These are phyloP conservation scores for Dioscorea zingiberensis DNA, from an alignment of 106 monocot genomes.

Conservation along the genomic window DNA sequence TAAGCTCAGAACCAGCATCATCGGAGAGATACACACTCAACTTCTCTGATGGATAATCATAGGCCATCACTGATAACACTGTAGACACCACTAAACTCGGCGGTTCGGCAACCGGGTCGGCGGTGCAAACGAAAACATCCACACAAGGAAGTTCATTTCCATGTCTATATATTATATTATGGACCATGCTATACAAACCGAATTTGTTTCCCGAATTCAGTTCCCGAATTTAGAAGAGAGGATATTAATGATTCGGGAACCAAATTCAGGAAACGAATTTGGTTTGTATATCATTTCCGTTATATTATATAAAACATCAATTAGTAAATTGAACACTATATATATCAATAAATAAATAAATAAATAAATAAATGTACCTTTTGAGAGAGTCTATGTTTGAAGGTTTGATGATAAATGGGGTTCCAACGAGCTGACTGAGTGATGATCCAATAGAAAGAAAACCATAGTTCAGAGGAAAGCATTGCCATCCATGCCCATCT, in stretches of 20 bases:
- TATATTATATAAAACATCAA: no score
- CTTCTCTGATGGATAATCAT: slow-evolving; percentile 10
- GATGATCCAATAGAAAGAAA: slow-evolving; percentile 43
- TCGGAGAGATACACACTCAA: slow-evolving; percentile 14
- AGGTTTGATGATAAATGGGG: slow-evolving; percentile 29
- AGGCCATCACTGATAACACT: slow-evolving; percentile 7
- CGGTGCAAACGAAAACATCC: slow-evolving; percentile 10
- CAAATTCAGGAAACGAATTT: no score
- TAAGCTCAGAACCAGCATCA: slow-evolving; percentile 16
- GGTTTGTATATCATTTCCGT: no score
- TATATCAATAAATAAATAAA: no score
- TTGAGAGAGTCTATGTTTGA: slow-evolving; percentile 28
- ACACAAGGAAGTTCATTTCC: slow-evolving; percentile 1
- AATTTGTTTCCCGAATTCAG: no score
- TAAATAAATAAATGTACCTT: no score
- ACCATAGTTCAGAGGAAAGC: slow-evolving; percentile 39
- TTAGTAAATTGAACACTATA: no score
- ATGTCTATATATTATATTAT: not conserved
- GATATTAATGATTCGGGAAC: no score
- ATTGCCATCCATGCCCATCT: slow-evolving; percentile 33
- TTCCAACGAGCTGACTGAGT: slow-evolving; percentile 39
- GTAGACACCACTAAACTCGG: slow-evolving; percentile 1
- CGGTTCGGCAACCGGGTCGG: slow-evolving; percentile 5
- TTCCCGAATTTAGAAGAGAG: no score
- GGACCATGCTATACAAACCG: no score